Evolutionary conservation across 805 yeast genomes (phyloP).

Genomic region (Metschnikowia cubensis): DNA sequence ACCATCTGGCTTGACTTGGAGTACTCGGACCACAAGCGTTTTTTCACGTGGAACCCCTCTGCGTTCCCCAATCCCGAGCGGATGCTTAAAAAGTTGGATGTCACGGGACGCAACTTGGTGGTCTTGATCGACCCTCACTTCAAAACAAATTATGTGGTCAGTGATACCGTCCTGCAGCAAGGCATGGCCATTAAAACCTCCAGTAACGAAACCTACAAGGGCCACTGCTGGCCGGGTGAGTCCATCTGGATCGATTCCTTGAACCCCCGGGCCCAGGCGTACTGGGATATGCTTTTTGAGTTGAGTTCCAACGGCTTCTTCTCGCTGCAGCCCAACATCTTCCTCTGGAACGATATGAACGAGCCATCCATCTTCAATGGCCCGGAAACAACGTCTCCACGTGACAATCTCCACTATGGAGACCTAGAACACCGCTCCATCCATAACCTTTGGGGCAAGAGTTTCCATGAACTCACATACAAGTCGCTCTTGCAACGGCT

Average conservation of each 20-base stretch:
- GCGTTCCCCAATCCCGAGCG: conserved; percentile 69
- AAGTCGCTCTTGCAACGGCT: conserved; percentile 56
- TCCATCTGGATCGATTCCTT: conserved; percentile 90
- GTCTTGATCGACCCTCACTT: conserved; percentile 90
- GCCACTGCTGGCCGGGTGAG: conserved; percentile 98
- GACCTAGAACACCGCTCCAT: conserved; percentile 87
- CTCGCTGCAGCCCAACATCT: conserved; percentile 58
- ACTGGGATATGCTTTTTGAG: conserved; percentile 57
- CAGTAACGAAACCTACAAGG: conserved; percentile 54
- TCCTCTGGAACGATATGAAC: conserved; percentile 97
- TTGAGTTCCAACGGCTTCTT: conserved; percentile 33
- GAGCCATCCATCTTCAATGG: conserved; percentile 96
- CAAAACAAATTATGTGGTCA: conserved; percentile 64
- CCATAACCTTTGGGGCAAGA: conserved; percentile 80
- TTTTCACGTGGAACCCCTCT: conserved; percentile 84
- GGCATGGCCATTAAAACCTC: conserved; percentile 46
- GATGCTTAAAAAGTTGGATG: conserved; percentile 62
- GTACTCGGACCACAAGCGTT: conserved; percentile 80
- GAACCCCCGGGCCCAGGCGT: conserved; percentile 53
- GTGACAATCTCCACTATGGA: conserved; percentile 73
- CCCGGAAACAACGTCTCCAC: conserved; percentile 88
- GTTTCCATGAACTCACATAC: conserved; percentile 77
- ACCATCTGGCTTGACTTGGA: conserved; percentile 94
- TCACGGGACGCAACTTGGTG: conserved; percentile 75
- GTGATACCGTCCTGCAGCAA: conserved; percentile 45